Conservation (phyloP, 2,329 filamentous ascomycete genomes). For the Talaromyces rugulosus region DNA sequence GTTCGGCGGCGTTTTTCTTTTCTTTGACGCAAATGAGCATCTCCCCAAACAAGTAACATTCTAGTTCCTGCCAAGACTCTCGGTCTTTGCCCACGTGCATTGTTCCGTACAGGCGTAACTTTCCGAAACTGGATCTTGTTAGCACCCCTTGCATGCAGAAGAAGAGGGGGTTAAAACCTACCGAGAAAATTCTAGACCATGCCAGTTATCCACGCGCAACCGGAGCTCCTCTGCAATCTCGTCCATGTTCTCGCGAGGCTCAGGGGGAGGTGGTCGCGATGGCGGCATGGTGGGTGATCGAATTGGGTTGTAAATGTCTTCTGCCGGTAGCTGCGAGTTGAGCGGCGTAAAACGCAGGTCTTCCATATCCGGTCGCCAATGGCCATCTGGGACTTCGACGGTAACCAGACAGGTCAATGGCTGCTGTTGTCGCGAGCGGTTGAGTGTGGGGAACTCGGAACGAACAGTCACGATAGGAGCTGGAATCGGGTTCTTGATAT, state of each 20-base stretch:
- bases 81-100: conserved; percentile 95
- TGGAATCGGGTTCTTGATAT: conserved; percentile 81
- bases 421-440: conserved; percentile 86
- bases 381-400: conserved; percentile 86
- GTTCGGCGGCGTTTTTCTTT: conserved; percentile 63
- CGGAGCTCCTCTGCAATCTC: conserved; percentile 80
- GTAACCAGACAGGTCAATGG: conserved; percentile 91
- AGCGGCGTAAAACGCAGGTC: conserved; percentile 60
- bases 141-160: not conserved
- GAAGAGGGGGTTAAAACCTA: conserved; percentile 24
- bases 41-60: conserved; percentile 94
- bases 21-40: conserved; percentile 99
- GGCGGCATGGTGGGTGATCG: conserved; percentile 40
- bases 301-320: conserved; percentile 52
- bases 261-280: conserved; percentile 65
- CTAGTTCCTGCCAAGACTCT: conserved; percentile 92
- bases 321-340: conserved; percentile 43
- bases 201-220: conserved; percentile 94
- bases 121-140: conserved; percentile 67
- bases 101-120: conserved; percentile 81
- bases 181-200: conserved; percentile 86
- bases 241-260: conserved; percentile 71
- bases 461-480: conserved; percentile 88
- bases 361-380: conserved; percentile 82
- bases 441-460: conserved; percentile 95